Conservation (phyloP, 2,329 filamentous ascomycete genomes). For the Fusarium sublunatum region DNA sequence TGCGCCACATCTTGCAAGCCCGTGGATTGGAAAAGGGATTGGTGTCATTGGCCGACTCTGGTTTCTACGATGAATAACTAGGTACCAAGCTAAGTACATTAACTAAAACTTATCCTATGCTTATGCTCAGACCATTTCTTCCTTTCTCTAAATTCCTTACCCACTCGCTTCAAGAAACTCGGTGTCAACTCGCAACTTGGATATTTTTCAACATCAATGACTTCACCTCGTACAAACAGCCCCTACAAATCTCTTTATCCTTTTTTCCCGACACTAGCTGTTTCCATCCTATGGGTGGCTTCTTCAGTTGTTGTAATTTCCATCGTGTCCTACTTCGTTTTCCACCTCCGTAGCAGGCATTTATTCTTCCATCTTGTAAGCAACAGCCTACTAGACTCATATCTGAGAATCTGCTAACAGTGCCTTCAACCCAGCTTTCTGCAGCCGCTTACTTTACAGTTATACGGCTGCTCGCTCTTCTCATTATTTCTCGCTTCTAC, state of each 20-base stretch:
- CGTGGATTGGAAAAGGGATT: no score
- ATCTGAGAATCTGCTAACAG: background rate
- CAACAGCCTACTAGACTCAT: background rate
- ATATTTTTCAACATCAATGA: background rate
- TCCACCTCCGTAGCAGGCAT: background rate
- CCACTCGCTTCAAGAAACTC: no score
- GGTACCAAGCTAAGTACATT: no score
- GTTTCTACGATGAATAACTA: no score
- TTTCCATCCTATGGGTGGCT: background rate
- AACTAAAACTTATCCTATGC: no score
- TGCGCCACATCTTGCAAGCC: no score
- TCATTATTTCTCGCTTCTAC: background rate
- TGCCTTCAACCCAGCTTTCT: background rate
- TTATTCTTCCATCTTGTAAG: background rate
- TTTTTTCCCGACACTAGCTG: background rate
- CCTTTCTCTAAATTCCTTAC: no score
- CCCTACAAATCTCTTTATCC: background rate
- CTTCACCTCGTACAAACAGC: no score
- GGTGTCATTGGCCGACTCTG: no score
- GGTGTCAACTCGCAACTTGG: no score
- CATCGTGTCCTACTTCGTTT: background rate
- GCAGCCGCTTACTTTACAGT: constrained; percentile 3
- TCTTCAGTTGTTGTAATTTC: background rate
- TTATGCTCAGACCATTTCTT: no score
- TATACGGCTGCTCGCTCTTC: background rate